These are phyloP conservation scores for Groenewaldozyma salmanticensis DNA, from an alignment of 805 yeast genomes.

Conservation along the genomic window DNA sequence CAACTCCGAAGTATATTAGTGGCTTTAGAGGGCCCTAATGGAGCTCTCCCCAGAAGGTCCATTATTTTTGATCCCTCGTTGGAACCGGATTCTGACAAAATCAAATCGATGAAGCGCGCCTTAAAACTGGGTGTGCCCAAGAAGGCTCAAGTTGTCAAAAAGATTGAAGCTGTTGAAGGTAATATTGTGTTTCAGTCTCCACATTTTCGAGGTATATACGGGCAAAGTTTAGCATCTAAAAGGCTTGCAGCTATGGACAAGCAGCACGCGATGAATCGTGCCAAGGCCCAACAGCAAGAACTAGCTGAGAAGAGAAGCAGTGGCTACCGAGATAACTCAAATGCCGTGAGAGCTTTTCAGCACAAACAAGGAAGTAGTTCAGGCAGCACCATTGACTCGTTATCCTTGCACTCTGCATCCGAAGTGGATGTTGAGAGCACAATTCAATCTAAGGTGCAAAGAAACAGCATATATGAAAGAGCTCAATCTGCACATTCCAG, in stretches of 20 bases:
- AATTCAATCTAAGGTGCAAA: too few relatives aligned
- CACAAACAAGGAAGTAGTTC: not conserved
- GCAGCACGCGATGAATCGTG: constrained; percentile 1
- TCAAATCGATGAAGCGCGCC: constrained; percentile 12
- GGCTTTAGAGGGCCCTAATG: constrained; percentile 16
- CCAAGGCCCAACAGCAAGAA: not conserved
- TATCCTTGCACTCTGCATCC: not conserved
- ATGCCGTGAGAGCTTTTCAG: not conserved
- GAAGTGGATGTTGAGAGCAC: not conserved
- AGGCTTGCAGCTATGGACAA: constrained; percentile 2
- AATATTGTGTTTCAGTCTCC: not conserved
- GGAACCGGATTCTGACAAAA: constrained; percentile 13
- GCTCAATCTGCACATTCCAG: not conserved
- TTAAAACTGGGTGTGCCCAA: constrained; percentile 11
- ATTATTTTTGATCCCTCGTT: constrained; percentile 24
- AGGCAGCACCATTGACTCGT: not conserved
- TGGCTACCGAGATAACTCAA: not conserved
- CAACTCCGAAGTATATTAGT: constrained; percentile 22
- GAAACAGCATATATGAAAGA: too few relatives aligned
- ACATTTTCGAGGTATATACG: not conserved
- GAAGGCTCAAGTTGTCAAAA: not conserved
- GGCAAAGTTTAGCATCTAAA: not conserved
- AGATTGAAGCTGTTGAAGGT: not conserved
- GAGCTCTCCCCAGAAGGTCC: constrained; percentile 14
- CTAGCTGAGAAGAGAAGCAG: not conserved